These are phyloP conservation scores for Microbotryum violaceum DNA, from an alignment of 1,284 basidiomycete species.

Conservation along the genomic window DNA sequence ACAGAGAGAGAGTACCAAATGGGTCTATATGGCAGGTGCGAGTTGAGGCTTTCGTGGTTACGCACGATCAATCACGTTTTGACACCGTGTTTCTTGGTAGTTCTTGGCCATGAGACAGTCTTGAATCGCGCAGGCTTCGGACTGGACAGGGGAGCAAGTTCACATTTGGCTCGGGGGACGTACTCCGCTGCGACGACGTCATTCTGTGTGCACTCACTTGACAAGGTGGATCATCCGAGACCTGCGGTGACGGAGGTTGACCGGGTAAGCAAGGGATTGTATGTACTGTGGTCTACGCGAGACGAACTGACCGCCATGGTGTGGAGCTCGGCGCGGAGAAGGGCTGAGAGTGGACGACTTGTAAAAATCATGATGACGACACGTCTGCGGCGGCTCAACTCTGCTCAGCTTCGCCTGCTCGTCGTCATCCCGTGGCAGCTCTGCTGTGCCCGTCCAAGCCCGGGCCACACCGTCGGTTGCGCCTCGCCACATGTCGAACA, in stretches of 20 bases:
- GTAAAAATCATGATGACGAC: no score
- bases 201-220: not conserved
- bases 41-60: no score
- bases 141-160: not conserved
- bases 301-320: conserved; percentile 1
- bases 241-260: not conserved
- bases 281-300: not conserved
- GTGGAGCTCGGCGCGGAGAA: not conserved
- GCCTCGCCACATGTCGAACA: no score
- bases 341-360: no score
- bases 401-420: no score
- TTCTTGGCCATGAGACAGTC: conserved; percentile 5
- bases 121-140: conserved; percentile 30
- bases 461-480: no score
- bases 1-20: no score
- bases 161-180: no score
- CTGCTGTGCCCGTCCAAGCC: no score
- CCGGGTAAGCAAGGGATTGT: not conserved
- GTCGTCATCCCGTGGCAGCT: no score
- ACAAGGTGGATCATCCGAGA: conserved; percentile 9
- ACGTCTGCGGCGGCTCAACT: no score
- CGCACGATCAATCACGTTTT: not conserved
- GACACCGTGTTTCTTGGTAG: conserved; percentile 6
- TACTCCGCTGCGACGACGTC: not conserved
- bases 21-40: no score